phyloP scores from a whole-genome alignment of 148 eudicot genomes.

The Vaccinium darrowii region DNA sequence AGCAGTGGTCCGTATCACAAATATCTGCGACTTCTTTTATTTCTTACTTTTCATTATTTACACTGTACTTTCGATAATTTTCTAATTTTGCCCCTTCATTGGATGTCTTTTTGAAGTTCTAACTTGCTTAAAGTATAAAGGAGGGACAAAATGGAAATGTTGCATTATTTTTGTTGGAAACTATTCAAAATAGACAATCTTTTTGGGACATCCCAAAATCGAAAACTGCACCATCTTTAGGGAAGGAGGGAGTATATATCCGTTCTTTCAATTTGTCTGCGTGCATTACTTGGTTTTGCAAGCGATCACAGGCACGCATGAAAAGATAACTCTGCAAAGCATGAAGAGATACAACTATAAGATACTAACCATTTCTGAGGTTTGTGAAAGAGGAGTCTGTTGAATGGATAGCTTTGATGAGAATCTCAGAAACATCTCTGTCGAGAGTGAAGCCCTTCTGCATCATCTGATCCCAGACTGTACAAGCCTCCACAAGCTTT shows the following conservation, averaged over 20 bases:
- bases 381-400: slow-evolving; percentile 29
- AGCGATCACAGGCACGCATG: background rate
- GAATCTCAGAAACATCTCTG: slow-evolving; percentile 57
- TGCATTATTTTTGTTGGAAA: no score
- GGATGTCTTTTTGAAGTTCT: no score
- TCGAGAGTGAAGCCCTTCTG: slow-evolving; percentile 91
- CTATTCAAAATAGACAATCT: no score
- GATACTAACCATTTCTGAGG: slow-evolving; percentile 26
- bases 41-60: no score
- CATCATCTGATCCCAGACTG: slow-evolving; percentile 94
- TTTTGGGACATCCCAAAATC: no score
- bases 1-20: background rate
- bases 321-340: background rate
- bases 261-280: background rate
- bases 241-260: no score
- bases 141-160: no score
- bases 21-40: background rate
- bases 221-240: no score
- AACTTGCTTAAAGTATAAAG: no score
- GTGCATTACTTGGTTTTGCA: background rate
- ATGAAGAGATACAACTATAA: background rate
- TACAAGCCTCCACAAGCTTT: slow-evolving; percentile 65
- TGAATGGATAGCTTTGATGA: slow-evolving; percentile 51
- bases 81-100: no score
- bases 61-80: no score